Evolutionary conservation across 2,329 filamentous ascomycete species (phyloP), one percentile per base, ranked within the genome.

Genomic region (Penicillium decumbens): DNA sequence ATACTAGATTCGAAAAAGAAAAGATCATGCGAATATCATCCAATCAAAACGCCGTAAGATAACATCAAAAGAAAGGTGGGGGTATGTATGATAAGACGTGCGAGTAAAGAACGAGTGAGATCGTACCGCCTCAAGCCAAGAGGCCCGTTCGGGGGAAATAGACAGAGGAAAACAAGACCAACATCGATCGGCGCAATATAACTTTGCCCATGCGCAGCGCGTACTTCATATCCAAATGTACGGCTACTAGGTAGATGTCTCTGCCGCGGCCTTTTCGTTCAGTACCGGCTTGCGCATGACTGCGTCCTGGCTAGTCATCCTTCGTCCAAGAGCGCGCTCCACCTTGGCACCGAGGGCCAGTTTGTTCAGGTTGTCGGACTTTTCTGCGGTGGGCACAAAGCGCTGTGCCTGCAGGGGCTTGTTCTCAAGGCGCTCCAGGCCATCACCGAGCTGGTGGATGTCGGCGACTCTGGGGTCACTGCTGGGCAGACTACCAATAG

Each of bases 291-390:
- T 83, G 79, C 93, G 91, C 70, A 88, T 85, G 43, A 72, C 65
- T 58, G 91, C 91, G 64, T 96, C 91, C 72, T 96, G 91, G 59
- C 87, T 76, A 25, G 82, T 86, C 90, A 95, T 93, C 64, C 91
- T 82, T 58, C 90, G 80, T 59, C 86, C 86, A 47, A 96, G 81
- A 20, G 91, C 90, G 53, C 91, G 84, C 69, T 95, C 90, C 35
- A 95, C 81, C 75, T 95, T 95, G 53, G 90, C 90, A 41, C 90
- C 88, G 45, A 95, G 80, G 32, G 90, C 90, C 50, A 95, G 80
- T 75, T 95, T 95, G 75, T 83, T 85, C 71, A 95, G 77, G 67
- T 87, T 85, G 63, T 89, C 87, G 18, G 80, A 82, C 78, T 95
- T 95, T 71, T 92, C 84, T 55, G 86, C 82, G 67, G 78, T 87